Conservation (phyloP, 1,284 basidiomycete species). For the Malassezia nana region DNA sequence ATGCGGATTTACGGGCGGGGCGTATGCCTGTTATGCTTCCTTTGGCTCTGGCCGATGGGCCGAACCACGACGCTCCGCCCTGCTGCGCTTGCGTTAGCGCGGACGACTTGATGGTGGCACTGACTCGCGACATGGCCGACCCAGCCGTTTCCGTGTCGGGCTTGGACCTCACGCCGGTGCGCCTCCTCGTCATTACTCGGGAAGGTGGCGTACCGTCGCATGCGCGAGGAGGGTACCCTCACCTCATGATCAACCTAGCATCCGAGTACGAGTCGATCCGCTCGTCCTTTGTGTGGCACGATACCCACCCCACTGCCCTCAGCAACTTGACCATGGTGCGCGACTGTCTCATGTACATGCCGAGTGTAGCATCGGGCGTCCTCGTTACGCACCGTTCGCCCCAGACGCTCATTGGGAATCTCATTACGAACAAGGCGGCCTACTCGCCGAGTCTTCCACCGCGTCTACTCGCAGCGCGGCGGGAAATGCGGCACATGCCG, state of each 20-base stretch:
- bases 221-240: slow-evolving; percentile 83
- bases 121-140: slow-evolving; percentile 71
- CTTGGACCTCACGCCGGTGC: slow-evolving; percentile 56
- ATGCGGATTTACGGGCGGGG: slow-evolving; percentile 74
- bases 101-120: slow-evolving; percentile 80
- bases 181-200: slow-evolving; percentile 93
- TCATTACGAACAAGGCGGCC: slow-evolving; percentile 96
- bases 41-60: slow-evolving; percentile 69
- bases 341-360: slow-evolving; percentile 85
- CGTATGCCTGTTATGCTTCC: slow-evolving; percentile 96
- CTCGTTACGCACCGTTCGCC: slow-evolving; percentile 96
- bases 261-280: slow-evolving; percentile 80
- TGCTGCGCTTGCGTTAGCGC: slow-evolving; percentile 73
- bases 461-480: slow-evolving; percentile 73
- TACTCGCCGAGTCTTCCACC: slow-evolving; percentile 89
- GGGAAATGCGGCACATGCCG: slow-evolving; percentile 78
- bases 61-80: slow-evolving; percentile 38
- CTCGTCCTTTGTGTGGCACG: slow-evolving; percentile 76
- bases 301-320: slow-evolving; percentile 73
- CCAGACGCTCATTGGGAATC: slow-evolving; percentile 84
- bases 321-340: slow-evolving; percentile 76
- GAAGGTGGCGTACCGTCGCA: slow-evolving; percentile 97
- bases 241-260: slow-evolving; percentile 85
- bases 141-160: slow-evolving; percentile 18
- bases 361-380: slow-evolving; percentile 78